Conservation (phyloP, 441 rosid species). For the Rhodomyrtus psidioides region DNA sequence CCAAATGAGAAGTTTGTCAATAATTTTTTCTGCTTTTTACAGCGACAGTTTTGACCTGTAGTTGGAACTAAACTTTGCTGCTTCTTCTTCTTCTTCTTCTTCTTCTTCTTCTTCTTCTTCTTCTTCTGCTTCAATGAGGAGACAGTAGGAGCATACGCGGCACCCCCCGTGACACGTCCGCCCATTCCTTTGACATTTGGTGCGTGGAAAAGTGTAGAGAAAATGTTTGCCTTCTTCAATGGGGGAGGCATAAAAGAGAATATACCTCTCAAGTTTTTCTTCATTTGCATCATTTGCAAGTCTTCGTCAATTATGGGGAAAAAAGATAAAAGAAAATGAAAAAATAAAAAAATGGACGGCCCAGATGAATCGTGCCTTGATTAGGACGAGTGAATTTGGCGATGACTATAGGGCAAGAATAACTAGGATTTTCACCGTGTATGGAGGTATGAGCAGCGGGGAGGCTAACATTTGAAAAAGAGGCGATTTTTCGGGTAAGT, state of each 20-base stretch:
- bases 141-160: neutral
- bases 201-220: neutral
- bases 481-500: accelerated
- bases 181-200: neutral
- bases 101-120: too few relatives aligned
- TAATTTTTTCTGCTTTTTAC: neutral
- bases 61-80: neutral
- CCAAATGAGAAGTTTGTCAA: neutral
- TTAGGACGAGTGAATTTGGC: neutral
- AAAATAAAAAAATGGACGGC: too few relatives aligned
- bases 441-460: too few relatives aligned
- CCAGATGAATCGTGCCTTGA: too few relatives aligned
- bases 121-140: accelerated
- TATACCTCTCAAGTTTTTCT: neutral
- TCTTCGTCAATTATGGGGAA: neutral
- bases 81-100: neutral
- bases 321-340: neutral
- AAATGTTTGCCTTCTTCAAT: neutral
- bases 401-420: neutral
- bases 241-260: neutral
- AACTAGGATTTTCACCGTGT: neutral
- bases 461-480: neutral
- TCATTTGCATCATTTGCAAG: neutral
- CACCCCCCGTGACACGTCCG: too few relatives aligned
- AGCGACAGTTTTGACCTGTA: neutral